Evolutionary conservation across 2,329 filamentous ascomycete genomes (phyloP).

Genomic region (Phaeosphaeriaceae sp.): DNA sequence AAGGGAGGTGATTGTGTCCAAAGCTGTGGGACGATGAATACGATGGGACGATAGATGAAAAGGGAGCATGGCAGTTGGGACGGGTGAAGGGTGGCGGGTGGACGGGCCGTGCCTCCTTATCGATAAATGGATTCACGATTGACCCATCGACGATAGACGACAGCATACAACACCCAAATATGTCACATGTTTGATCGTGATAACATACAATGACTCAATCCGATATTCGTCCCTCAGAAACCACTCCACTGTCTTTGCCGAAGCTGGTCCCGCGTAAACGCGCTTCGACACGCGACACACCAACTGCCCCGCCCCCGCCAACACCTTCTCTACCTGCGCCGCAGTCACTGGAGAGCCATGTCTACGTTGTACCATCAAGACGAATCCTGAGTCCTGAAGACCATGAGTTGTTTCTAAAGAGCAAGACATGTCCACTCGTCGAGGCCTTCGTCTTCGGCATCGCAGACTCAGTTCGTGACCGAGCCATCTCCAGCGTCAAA

Average conservation of each 20-base stretch:
- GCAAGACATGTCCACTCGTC: constrained; percentile 76
- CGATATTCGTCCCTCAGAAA: constrained; percentile 16
- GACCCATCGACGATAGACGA: background rate
- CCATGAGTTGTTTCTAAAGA: constrained; percentile 80
- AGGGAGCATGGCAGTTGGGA: background rate
- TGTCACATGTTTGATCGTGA: background rate
- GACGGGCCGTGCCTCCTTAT: background rate
- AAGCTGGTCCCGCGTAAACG: constrained; percentile 46
- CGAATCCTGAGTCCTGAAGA: constrained; percentile 83
- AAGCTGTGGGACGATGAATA: too few species aligned
- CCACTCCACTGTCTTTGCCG: constrained; percentile 39
- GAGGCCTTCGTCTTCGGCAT: constrained; percentile 86
- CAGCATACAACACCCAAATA: background rate
- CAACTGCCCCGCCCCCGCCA: constrained; percentile 66
- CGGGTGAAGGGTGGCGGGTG: background rate
- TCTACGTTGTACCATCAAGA: constrained; percentile 72
- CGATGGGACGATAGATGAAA: background rate
- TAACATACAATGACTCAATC: constrained; percentile 20
- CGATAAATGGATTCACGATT: background rate
- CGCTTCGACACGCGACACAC: constrained; percentile 26
- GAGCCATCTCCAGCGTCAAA: constrained; percentile 67
- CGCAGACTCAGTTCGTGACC: constrained; percentile 78
- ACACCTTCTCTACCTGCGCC: constrained; percentile 76
- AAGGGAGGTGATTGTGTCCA: background rate
- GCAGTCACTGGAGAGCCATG: constrained; percentile 65